Evolutionary conservation across 1,284 basidiomycete species (phyloP).

Genomic region (Ceratobasidium sp.): DNA sequence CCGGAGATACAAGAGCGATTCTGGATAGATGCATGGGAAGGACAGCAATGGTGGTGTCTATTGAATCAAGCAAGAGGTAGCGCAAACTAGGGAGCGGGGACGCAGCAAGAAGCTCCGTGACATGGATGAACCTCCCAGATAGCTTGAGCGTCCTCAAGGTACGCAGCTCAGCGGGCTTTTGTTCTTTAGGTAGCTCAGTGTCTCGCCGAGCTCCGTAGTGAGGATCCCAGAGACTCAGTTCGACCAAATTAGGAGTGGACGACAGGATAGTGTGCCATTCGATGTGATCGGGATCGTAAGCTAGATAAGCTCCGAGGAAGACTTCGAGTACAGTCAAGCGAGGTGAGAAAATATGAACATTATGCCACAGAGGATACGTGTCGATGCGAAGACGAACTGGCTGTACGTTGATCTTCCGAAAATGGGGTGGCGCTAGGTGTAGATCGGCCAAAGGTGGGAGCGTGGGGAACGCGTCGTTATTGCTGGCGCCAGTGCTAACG

Average conservation of each 20-base stretch:
- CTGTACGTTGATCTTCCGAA: background rate
- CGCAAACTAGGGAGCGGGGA: background rate
- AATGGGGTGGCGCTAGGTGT: background rate
- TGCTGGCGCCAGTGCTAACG: background rate
- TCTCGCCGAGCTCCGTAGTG: background rate
- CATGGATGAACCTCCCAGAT: background rate
- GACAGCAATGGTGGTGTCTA: too few relatives aligned
- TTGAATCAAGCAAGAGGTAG: background rate
- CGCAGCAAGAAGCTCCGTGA: background rate
- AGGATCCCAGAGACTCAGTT: background rate
- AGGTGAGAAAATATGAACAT: background rate
- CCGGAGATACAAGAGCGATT: too few relatives aligned
- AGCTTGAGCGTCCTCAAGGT: background rate
- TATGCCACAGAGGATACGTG: background rate
- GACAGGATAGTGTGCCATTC: background rate
- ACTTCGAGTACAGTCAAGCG: conserved; percentile 14
- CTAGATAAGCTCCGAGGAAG: background rate
- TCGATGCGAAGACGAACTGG: conserved; percentile 1
- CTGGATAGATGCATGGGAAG: too few relatives aligned
- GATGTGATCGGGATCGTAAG: background rate
- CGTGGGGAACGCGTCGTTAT: background rate
- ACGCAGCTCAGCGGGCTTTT: background rate
- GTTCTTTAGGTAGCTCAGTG: background rate
- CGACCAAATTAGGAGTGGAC: conserved; percentile 3
- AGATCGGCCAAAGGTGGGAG: background rate